These are phyloP conservation scores for Hyphopichia burtonii DNA, from an alignment of 1,139 yeast genomes.

Conservation along the genomic window DNA sequence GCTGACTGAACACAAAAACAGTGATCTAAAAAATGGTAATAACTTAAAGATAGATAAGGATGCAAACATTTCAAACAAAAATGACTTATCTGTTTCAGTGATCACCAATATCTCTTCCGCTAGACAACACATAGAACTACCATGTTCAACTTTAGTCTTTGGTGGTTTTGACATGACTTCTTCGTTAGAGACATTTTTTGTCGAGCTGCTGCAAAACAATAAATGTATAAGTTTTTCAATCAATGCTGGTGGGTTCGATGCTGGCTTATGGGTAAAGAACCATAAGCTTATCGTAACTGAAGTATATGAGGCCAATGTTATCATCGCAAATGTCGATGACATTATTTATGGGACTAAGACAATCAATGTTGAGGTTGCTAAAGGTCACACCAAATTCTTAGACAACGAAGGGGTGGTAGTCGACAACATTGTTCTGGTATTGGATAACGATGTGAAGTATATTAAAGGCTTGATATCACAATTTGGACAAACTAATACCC, in stretches of 20 bases:
- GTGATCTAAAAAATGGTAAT: too few species aligned
- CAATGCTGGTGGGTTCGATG: constrained; percentile 6
- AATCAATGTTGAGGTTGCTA: constrained; percentile 11
- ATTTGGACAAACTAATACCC: not conserved
- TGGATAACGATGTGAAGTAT: constrained; percentile 20
- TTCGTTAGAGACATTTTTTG: not conserved
- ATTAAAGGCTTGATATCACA: constrained; percentile 7
- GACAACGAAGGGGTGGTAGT: constrained; percentile 11
- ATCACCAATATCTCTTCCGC: constrained; percentile 4
- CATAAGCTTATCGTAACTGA: constrained; percentile 7
- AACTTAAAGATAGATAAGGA: too few species aligned
- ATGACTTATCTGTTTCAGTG: not conserved
- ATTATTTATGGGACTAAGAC: constrained; percentile 12
- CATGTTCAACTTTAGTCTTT: constrained; percentile 9
- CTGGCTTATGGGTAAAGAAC: constrained; percentile 9
- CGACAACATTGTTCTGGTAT: constrained; percentile 8
- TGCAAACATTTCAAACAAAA: too few species aligned
- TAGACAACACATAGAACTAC: constrained; percentile 12
- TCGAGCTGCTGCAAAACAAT: not conserved
- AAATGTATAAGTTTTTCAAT: constrained; percentile 5
- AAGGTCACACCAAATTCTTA: constrained; percentile 11
- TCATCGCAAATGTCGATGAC: constrained; percentile 16
- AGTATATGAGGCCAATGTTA: constrained; percentile 8
- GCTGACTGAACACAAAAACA: too few species aligned
- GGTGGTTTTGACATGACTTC: constrained; percentile 4